phyloP scores from a whole-genome alignment of 495 filamentous ascomycete genomes.

The Thermothielavioides terrestris region DNA sequence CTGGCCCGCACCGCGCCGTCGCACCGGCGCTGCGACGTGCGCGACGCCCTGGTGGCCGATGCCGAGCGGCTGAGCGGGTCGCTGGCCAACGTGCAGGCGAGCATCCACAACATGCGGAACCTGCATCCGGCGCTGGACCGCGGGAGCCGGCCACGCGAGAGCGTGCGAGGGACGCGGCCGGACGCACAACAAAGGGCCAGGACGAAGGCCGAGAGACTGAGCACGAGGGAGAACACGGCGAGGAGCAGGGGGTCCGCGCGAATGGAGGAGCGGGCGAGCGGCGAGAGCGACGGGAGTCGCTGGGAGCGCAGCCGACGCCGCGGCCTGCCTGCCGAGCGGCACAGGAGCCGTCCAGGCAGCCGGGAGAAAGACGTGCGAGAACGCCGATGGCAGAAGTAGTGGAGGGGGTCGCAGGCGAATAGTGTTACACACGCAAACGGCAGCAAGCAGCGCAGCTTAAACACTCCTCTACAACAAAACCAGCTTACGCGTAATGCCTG shows the following conservation, averaged over 20 bases:
- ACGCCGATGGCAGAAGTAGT: too few relatives aligned
- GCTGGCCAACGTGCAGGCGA: constrained; percentile 13
- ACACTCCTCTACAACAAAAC: too few relatives aligned
- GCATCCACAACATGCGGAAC: constrained; percentile 23
- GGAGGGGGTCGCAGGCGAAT: too few relatives aligned
- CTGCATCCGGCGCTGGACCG: constrained; percentile 13
- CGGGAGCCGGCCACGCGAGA: background rate
- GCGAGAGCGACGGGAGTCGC: background rate
- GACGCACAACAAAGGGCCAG: background rate
- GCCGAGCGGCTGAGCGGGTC: constrained; percentile 14
- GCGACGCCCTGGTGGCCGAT: constrained; percentile 12
- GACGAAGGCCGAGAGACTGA: background rate
- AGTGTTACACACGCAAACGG: too few relatives aligned
- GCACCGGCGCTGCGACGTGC: constrained; percentile 16
- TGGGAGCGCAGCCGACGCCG: background rate
- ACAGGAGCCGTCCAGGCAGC: background rate
- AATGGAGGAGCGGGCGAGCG: background rate
- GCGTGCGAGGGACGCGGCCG: too few relatives aligned
- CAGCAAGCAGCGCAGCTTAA: too few relatives aligned
- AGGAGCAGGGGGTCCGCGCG: background rate
- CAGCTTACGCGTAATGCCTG: too few relatives aligned
- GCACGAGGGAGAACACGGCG: background rate
- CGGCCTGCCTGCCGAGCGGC: background rate
- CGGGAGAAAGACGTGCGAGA: background rate
- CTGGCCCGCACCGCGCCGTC: constrained; percentile 1